Evolutionary conservation across 306 rosid genomes (phyloP).

Genomic region (Hylodesmum podocarpum): DNA sequence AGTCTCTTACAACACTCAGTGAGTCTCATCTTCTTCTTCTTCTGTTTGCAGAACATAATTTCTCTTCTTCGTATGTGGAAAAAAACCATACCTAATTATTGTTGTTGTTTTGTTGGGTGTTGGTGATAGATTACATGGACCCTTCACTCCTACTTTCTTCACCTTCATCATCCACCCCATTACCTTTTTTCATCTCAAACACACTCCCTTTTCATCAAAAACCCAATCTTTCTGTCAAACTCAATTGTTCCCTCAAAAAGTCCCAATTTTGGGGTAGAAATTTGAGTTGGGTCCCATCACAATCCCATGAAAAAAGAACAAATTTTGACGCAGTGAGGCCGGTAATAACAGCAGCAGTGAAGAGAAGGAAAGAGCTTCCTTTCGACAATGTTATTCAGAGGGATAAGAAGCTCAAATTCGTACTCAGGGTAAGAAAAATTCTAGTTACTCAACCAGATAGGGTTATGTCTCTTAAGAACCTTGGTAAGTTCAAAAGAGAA

Average conservation of each 20-base stretch:
- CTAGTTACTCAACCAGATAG: conserved; percentile 8
- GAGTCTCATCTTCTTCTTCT: neutral
- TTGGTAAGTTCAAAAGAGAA: conserved; percentile 7
- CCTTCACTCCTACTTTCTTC: neutral
- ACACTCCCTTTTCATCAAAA: neutral
- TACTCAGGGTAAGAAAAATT: neutral
- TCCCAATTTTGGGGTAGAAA: neutral
- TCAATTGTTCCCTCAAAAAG: neutral
- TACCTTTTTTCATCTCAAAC: conserved; percentile 8
- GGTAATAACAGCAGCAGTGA: neutral
- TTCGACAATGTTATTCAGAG: conserved; percentile 4
- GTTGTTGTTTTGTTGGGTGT: neutral
- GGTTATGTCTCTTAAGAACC: neutral
- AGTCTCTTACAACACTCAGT: too few species aligned
- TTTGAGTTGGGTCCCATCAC: neutral
- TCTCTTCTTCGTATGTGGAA: neutral
- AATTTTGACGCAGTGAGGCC: neutral
- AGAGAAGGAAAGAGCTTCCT: conserved; percentile 14
- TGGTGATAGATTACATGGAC: neutral
- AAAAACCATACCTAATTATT: neutral
- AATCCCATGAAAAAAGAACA: neutral
- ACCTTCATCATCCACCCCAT: neutral
- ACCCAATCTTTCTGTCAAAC: neutral
- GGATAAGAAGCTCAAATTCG: conserved; percentile 17
- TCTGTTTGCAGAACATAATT: neutral